Evolutionary conservation across 2,329 filamentous ascomycete genomes (phyloP).

Genomic region (Macrophomina phaseolina): DNA sequence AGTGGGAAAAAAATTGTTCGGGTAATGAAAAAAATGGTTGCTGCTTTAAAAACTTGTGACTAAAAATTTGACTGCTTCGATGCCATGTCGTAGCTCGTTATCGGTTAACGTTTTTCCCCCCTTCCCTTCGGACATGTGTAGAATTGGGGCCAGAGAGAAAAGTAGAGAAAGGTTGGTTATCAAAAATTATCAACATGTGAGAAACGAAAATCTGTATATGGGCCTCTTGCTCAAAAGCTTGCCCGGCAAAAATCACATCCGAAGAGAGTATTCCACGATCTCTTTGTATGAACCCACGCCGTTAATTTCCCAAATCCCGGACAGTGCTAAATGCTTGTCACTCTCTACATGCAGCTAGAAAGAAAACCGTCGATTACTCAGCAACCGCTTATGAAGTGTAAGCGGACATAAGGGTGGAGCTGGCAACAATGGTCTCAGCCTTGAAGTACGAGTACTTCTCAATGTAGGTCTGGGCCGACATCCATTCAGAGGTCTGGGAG

Average conservation of each 20-base stretch:
- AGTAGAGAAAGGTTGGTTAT: constrained; percentile 23
- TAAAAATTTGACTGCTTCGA: constrained; percentile 20
- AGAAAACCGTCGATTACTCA: background rate
- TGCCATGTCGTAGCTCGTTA: constrained; percentile 24
- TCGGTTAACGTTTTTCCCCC: background rate
- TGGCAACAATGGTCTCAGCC: constrained; percentile 29
- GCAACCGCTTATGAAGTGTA: constrained; percentile 19
- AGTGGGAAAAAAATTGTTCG: background rate
- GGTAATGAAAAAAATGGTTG: too few species aligned
- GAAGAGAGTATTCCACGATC: constrained; percentile 18
- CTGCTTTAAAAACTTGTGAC: constrained; percentile 2
- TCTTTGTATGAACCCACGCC: constrained; percentile 18
- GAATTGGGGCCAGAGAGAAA: background rate
- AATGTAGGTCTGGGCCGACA: constrained; percentile 46
- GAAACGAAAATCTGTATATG: constrained; percentile 20
- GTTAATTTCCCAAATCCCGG: constrained; percentile 8
- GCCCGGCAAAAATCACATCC: constrained; percentile 17
- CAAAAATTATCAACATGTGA: constrained; percentile 24
- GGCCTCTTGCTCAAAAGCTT: background rate
- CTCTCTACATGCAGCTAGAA: constrained; percentile 14
- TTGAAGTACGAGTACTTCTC: constrained; percentile 49
- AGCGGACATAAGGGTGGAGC: constrained; percentile 19
- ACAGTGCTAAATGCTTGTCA: constrained; percentile 17
- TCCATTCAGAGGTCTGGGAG: constrained; percentile 52
- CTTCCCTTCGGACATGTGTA: background rate